Evolutionary conservation across 2,329 filamentous ascomycete species (phyloP), one percentile per base, ranked within the genome.

Genomic region (Penicillium sp.): DNA sequence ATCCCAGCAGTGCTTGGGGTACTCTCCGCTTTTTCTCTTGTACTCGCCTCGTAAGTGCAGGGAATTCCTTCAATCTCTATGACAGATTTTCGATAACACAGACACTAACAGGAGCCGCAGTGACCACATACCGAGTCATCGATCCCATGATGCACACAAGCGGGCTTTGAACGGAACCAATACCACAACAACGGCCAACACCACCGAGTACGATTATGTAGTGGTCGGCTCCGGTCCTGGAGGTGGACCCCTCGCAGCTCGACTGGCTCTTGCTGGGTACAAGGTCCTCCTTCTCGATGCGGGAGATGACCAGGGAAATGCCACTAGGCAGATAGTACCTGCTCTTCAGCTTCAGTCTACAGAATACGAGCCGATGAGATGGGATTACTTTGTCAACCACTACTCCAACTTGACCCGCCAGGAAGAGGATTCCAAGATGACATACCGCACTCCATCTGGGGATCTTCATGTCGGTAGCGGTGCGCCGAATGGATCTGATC

Each of bases 311-410:
- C 79, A 84, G 58, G 81, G 78, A 19, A 74, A 76, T 54, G 74
- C 76, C 35, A 70, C 75, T 57, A 80, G 83, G 65, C 80, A 84
- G 60, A 78, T 81, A 10, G 78, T 86, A 5, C 84, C 85, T 7
- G 79, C 82, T 2, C 79, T 83, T 64, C 79, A 81, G 22, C 78
- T 79, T 48, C 76, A 79, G 21, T 78, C 81, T 2, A 84, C 82
- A 11, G 82, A 87, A 64, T 82, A 87, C 58, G 76, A 77, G 24
- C 77, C 79, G 19, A 78, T 86, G 62, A 74, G 78, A 46, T 89
- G 86, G 86, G 82, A 86, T 69, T 88, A 84, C 72, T 88, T 82
- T 61, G 83, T 87, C n/a, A 79, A 79, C 46, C 85, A 88, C 69
- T 87, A 87, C 65, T 75, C 78, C 9, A 79, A 87, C 58, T 73